Evolutionary conservation across 139 green algal species (phyloP).

Genomic region (Microglena sp.): DNA sequence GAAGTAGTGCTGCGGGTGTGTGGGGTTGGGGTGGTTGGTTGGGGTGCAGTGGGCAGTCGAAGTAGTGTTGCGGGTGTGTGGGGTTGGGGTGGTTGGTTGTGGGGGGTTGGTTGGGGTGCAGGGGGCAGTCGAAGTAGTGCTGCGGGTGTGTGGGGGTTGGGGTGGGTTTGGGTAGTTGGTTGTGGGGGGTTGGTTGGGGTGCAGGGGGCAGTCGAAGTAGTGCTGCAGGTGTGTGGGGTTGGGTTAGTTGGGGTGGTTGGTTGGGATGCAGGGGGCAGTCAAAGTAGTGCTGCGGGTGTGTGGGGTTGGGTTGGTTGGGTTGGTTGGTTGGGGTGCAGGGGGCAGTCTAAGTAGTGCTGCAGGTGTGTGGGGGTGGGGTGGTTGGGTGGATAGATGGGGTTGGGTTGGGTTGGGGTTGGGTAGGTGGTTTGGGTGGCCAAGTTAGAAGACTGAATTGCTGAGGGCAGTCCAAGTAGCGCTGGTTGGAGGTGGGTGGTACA

Average conservation of each 20-base stretch:
- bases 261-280: conserved; percentile 64
- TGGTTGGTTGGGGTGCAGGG: no score
- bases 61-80: conserved; percentile 47
- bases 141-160: conserved; percentile 16
- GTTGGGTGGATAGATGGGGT: no score
- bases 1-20: neutral
- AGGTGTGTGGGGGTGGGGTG: no score
- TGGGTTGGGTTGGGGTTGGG: no score
- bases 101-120: conserved; percentile 48
- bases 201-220: conserved; percentile 67
- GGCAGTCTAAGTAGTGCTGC: no score
- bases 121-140: conserved; percentile 70
- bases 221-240: no score
- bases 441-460: no score
- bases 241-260: no score
- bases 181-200: conserved; percentile 38
- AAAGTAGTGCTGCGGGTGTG: conserved; percentile 67
- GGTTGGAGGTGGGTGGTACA: no score
- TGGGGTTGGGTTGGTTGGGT: no score
- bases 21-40: neutral
- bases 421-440: no score
- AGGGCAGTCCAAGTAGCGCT: no score
- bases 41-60: conserved; percentile 67
- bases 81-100: neutral
- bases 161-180: neutral